These are phyloP conservation scores for Smallanthus sonchifolius DNA, from an alignment of 129 eudicot species.

Conservation along the genomic window DNA sequence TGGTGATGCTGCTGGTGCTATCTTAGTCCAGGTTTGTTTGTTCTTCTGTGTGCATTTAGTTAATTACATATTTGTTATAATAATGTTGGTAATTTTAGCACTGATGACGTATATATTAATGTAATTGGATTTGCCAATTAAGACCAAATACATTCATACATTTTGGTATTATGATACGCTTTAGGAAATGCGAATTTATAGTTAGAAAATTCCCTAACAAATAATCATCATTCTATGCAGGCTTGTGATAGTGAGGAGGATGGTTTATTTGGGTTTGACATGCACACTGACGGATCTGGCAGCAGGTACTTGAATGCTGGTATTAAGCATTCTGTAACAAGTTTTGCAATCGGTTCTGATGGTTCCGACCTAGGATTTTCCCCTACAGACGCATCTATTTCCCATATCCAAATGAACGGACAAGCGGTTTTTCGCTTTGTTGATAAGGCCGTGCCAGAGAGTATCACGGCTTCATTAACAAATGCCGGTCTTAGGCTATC, in stretches of 20 bases:
- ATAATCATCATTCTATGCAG: conserved; percentile 26
- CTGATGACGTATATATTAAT: too few relatives aligned
- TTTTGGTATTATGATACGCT: too few relatives aligned
- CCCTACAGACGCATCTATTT: conserved; percentile 43
- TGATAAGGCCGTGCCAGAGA: conserved; percentile 68
- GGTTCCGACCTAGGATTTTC: conserved; percentile 49
- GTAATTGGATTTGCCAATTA: too few relatives aligned
- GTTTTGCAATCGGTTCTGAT: conserved; percentile 31
- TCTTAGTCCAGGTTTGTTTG: conserved; percentile 59
- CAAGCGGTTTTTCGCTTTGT: conserved; percentile 78
- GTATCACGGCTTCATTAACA: conserved; percentile 56
- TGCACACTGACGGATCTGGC: conserved; percentile 81
- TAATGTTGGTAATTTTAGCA: too few relatives aligned
- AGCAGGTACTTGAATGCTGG: conserved; percentile 55
- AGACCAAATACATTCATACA: too few relatives aligned
- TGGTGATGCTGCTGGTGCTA: conserved; percentile 95
- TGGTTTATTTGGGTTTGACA: conserved; percentile 72
- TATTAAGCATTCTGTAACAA: conserved; percentile 31
- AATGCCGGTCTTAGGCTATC: conserved; percentile 61
- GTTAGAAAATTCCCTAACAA: too few relatives aligned
- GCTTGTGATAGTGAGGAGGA: conserved; percentile 67
- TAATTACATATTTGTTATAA: neutral
- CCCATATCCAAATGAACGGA: conserved; percentile 76
- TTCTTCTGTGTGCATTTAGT: neutral
- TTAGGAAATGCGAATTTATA: too few relatives aligned